These are phyloP conservation scores for Capsicum chinense DNA, from an alignment of 257 asterid species.

Conservation along the genomic window DNA sequence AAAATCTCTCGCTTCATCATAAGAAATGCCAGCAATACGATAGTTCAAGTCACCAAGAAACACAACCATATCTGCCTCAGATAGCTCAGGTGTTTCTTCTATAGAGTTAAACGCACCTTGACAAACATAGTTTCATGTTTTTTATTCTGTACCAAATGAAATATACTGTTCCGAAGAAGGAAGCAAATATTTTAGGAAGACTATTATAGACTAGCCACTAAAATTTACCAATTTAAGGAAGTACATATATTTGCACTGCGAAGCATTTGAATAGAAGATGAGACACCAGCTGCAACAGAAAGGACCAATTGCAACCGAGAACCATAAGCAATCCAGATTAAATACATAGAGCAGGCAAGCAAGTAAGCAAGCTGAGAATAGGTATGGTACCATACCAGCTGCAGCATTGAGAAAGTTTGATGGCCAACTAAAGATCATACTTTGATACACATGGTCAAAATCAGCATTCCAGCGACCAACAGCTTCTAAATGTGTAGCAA, in stretches of 20 bases:
- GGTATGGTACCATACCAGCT: constrained; percentile 68
- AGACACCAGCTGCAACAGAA: constrained; percentile 72
- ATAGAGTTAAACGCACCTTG: constrained; percentile 42
- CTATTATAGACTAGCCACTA: constrained; percentile 33
- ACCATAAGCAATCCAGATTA: constrained; percentile 50
- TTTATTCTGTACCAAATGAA: constrained; percentile 19
- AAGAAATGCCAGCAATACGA: constrained; percentile 86
- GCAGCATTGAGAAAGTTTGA: constrained; percentile 64
- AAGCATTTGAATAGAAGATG: constrained; percentile 75
- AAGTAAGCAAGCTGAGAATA: constrained; percentile 45
- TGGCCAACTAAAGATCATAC: constrained; percentile 85
- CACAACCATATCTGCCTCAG: constrained; percentile 96
- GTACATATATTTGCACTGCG: constrained; percentile 76
- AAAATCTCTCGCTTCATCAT: constrained; percentile 96
- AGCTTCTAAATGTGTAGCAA: constrained; percentile 97
- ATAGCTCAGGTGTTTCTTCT: constrained; percentile 83
- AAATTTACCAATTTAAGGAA: constrained; percentile 35
- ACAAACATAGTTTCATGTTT: constrained; percentile 20
- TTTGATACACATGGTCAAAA: constrained; percentile 89
- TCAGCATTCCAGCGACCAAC: constrained; percentile 91
- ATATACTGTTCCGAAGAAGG: neutral
- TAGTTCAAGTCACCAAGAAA: constrained; percentile 97
- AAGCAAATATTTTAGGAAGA: constrained; percentile 5
- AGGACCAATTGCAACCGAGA: constrained; percentile 60
- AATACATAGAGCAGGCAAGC: constrained; percentile 58